Conservation (phyloP, 352 stramenopile genomes). For the Phytophthora aleatoria region DNA sequence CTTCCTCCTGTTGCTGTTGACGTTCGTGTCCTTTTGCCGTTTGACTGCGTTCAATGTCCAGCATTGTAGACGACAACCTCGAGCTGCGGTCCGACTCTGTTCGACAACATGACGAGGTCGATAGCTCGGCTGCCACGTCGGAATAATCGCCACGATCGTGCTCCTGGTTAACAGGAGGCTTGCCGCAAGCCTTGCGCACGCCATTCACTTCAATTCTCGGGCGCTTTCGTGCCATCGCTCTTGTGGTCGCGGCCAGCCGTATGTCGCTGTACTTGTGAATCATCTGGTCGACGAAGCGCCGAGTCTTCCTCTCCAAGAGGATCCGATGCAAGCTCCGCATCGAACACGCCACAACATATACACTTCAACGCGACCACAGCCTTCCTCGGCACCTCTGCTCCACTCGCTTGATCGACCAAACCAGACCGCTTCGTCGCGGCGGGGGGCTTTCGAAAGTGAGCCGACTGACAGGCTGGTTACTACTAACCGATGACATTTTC, state of each 20-base stretch:
- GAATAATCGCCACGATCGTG: constrained; percentile 19
- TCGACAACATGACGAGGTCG: constrained; percentile 31
- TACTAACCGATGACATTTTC: constrained; percentile 10
- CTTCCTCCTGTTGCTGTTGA: constrained; percentile 26
- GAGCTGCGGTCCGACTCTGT: constrained; percentile 30
- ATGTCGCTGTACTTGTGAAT: constrained; percentile 42
- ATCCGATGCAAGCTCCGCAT: constrained; percentile 40
- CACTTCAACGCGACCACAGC: constrained; percentile 7
- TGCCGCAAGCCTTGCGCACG: not conserved
- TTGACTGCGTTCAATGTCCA: constrained; percentile 23
- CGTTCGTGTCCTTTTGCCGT: constrained; percentile 11
- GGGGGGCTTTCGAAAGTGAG: constrained; percentile 26
- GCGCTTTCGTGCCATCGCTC: constrained; percentile 25
- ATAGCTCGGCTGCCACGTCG: constrained; percentile 18
- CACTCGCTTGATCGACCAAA: not conserved
- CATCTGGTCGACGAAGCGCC: constrained; percentile 38
- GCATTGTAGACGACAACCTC: constrained; percentile 16
- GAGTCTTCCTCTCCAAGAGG: constrained; percentile 38
- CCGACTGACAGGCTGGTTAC: constrained; percentile 10
- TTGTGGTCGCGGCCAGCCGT: constrained; percentile 22
- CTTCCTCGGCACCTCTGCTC: constrained; percentile 1
- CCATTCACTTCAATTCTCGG: constrained; percentile 18
- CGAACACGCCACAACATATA: constrained; percentile 32
- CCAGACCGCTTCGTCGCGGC: constrained; percentile 1
- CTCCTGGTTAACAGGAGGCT: constrained; percentile 18